phyloP scores from a whole-genome alignment of 2,329 filamentous ascomycete species.

The Sporothrix inflata region DNA sequence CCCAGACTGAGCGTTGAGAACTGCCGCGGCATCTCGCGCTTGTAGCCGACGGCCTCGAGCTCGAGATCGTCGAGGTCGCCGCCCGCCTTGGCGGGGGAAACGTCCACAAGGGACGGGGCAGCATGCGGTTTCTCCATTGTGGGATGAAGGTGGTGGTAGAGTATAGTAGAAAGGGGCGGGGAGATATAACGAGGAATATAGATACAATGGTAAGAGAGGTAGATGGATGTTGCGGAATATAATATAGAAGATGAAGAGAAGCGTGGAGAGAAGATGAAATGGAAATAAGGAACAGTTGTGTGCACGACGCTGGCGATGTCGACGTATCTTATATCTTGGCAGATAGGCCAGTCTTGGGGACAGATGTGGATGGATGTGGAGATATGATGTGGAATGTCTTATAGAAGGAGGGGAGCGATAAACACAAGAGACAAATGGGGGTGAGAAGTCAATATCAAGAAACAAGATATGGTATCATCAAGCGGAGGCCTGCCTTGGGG shows the following conservation, averaged over 20 bases:
- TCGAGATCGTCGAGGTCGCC: slow-evolving; percentile 37
- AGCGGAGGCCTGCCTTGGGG: background rate
- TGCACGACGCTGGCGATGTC: background rate
- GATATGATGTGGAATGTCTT: background rate
- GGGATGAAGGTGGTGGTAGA: background rate
- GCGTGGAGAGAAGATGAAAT: background rate
- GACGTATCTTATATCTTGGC: background rate
- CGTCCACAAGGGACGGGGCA: background rate
- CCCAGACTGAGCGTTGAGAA: slow-evolving; percentile 39
- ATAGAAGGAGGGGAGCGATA: background rate
- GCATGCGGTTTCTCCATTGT: slow-evolving; percentile 10
- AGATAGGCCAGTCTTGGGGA: background rate
- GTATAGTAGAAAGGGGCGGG: background rate
- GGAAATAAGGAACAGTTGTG: background rate
- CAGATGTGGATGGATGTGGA: slow-evolving; percentile 4
- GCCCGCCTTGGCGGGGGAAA: background rate
- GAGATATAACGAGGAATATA: background rate
- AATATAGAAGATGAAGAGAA: background rate
- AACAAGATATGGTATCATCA: background rate
- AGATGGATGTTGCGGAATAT: too few species aligned
- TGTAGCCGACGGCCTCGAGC: slow-evolving; percentile 40
- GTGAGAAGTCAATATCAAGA: background rate
- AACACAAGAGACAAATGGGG: background rate
- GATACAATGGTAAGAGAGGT: background rate
- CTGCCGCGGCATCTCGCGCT: slow-evolving; percentile 40